phyloP scores from a whole-genome alignment of 1,284 basidiomycete species.

The Paramarasmius palmivorus region DNA sequence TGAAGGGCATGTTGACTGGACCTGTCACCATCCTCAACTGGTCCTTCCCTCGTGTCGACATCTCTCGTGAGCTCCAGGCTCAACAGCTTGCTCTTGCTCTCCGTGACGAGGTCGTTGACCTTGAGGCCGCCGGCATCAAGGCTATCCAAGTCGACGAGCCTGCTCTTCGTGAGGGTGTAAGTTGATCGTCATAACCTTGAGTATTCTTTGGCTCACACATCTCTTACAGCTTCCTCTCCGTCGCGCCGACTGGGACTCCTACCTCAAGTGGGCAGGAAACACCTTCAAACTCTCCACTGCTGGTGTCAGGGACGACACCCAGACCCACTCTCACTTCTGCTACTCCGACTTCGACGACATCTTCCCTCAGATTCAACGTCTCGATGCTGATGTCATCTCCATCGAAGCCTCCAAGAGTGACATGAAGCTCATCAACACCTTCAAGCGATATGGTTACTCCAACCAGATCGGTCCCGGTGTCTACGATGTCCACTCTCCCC shows the following conservation, averaged over 20 bases:
- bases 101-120: slow-evolving; percentile 97
- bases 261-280: slow-evolving; percentile 96
- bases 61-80: slow-evolving; percentile 95
- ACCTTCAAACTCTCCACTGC: slow-evolving; percentile 97
- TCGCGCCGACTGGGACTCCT: slow-evolving; percentile 91
- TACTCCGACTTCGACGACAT: slow-evolving; percentile 97
- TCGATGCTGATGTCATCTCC: slow-evolving; percentile 99
- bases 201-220: slow-evolving; percentile 12
- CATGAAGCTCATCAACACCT: slow-evolving; percentile 95
- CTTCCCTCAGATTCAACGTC: slow-evolving; percentile 95
- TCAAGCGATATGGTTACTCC: slow-evolving; percentile 95
- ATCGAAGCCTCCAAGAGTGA: slow-evolving; percentile 98
- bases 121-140: slow-evolving; percentile 96
- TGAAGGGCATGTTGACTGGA: slow-evolving; percentile 99
- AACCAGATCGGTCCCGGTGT: slow-evolving; percentile 99
- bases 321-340: slow-evolving; percentile 98
- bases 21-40: slow-evolving; percentile 99
- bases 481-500: slow-evolving; percentile 99
- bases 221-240: slow-evolving; percentile 79
- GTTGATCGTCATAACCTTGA: slow-evolving; percentile 25
- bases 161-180: slow-evolving; percentile 96
- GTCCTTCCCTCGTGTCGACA: slow-evolving; percentile 99
- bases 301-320: slow-evolving; percentile 88
- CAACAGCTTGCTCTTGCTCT: slow-evolving; percentile 98
- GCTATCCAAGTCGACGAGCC: slow-evolving; percentile 99